Evolutionary conservation across 805 yeast genomes (phyloP).

Genomic region (Yarrowia sp.): DNA sequence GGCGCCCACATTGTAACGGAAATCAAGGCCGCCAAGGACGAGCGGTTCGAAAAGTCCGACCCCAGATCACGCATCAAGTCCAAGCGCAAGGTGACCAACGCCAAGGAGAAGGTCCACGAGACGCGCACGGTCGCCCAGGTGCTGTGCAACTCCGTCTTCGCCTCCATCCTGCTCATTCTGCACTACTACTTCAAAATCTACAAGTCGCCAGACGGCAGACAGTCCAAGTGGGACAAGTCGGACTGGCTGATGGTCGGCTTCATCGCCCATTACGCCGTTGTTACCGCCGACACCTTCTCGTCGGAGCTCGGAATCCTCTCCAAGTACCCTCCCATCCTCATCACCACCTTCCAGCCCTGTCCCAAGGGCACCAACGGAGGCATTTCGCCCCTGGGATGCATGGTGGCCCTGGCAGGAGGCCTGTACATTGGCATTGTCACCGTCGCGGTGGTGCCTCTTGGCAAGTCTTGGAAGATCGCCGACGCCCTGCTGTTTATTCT

Average conservation of each 20-base stretch:
- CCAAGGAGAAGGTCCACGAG: slow-evolving; percentile 33
- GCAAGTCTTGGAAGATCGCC: slow-evolving; percentile 28
- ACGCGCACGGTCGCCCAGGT: slow-evolving; percentile 47
- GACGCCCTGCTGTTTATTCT: slow-evolving; percentile 32
- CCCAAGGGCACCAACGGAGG: slow-evolving; percentile 53
- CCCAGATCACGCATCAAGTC: slow-evolving; percentile 3
- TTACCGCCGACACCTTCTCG: slow-evolving; percentile 49
- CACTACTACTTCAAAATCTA: slow-evolving; percentile 29
- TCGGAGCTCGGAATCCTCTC: slow-evolving; percentile 49
- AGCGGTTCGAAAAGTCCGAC: background rate
- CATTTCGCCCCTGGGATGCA: slow-evolving; percentile 41
- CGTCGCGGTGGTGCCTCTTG: slow-evolving; percentile 34
- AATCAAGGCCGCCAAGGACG: slow-evolving; percentile 19
- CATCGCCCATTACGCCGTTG: slow-evolving; percentile 45
- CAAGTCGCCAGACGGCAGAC: slow-evolving; percentile 3
- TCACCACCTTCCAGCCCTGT: slow-evolving; percentile 44
- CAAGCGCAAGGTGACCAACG: slow-evolving; percentile 28
- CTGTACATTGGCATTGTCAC: slow-evolving; percentile 39
- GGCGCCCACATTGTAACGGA: slow-evolving; percentile 32
- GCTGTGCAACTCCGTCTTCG: slow-evolving; percentile 43
- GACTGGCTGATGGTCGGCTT: slow-evolving; percentile 35
- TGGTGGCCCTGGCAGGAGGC: slow-evolving; percentile 43
- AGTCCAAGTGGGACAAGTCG: slow-evolving; percentile 1
- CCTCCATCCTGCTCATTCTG: slow-evolving; percentile 40
- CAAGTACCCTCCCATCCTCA: slow-evolving; percentile 41